A percentile compares a stretch with the other conserved stretches of the same genome.
Evolutionary conservation across 2,329 filamentous ascomycete genomes (phyloP).

Genomic region (Dryadomyces sulphureus): DNA sequence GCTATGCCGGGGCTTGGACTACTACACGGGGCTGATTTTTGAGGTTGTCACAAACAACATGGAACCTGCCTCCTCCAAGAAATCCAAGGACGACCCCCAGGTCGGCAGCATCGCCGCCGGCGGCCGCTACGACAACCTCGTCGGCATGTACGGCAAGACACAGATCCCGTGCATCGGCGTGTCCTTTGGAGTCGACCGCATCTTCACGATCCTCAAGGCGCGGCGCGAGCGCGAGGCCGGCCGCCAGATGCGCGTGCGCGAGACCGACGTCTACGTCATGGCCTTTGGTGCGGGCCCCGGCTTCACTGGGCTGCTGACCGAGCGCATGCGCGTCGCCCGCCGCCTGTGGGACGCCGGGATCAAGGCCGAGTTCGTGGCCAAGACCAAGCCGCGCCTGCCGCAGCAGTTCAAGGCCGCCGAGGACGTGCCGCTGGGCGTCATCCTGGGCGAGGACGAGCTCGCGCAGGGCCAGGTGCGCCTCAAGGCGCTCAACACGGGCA

Average conservation of each 20-base stretch:
- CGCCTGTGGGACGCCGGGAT: slow-evolving; percentile 76
- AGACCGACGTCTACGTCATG: slow-evolving; percentile 90
- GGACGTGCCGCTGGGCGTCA: slow-evolving; percentile 72
- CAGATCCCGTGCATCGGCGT: slow-evolving; percentile 85
- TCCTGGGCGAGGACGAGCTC: slow-evolving; percentile 83
- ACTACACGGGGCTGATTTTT: slow-evolving; percentile 67
- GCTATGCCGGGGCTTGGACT: slow-evolving; percentile 54
- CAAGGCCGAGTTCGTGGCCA: slow-evolving; percentile 81
- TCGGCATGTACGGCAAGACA: slow-evolving; percentile 82
- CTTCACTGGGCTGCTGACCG: slow-evolving; percentile 59
- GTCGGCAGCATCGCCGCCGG: slow-evolving; percentile 83
- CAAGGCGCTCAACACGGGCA: slow-evolving; percentile 51
- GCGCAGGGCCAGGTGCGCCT: slow-evolving; percentile 71
- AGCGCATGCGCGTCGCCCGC: slow-evolving; percentile 69
- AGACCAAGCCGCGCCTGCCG: slow-evolving; percentile 77
- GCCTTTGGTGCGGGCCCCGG: slow-evolving; percentile 63
- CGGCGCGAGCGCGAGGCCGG: slow-evolving; percentile 34
- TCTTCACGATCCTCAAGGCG: slow-evolving; percentile 83
- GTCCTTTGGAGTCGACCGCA: slow-evolving; percentile 89
- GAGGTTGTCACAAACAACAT: slow-evolving; percentile 41
- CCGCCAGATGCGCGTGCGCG: slow-evolving; percentile 47
- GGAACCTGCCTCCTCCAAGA: slow-evolving; percentile 12
- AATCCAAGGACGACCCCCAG: slow-evolving; percentile 24
- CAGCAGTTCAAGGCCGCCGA: slow-evolving; percentile 89
- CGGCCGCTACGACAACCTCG: slow-evolving; percentile 82